Base-by-base conservation (phyloP, 2,329 filamentous ascomycete genomes). In the Cryphonectria nitschkei region DNA sequence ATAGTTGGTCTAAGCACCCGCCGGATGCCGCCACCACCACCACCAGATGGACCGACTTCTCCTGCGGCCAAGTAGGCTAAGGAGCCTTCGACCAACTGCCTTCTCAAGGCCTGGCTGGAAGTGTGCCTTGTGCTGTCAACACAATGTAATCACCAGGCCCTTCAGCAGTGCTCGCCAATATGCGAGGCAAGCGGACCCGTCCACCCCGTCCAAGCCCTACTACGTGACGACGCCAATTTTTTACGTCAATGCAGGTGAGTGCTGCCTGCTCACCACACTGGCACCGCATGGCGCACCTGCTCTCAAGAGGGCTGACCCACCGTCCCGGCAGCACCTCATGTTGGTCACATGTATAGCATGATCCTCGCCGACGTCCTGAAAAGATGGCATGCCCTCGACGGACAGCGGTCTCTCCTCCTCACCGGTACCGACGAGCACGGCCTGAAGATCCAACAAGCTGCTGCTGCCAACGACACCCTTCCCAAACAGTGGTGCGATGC, bases 381-480 rank as follows among this genome's bases (percentile, higher is more conserved):
- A 82, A 88, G 96, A 82, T 99, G 94, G 94, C 89, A 97, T 78
- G 84, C 89, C 43, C 86, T 99, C 67, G 89, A 91, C 72, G 93
- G 93, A 52, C 80, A 89, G 41, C 82, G 86, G 64, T 92, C 95
- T 3, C 86, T 93, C 74, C 84, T 99, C 19, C 91, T 92, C 76
- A 99, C 96, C 0, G 96, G 96, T 71, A 98, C 95, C 50, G 96
- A 99, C 80, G 96, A 99, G 81, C 95, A 99, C 84, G 96, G 96
- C 60, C 92, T 98, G 88, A 99, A 99, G 86, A 92, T 98, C 32
- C 96, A 99, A 80, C 92, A 91, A 80, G 95, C 95, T 0, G 93
- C 96, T 1, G 84, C 86, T 8, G 88, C 89, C 75, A 89, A 92
- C 19, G 89, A 89, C 4, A 86, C 92, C 67, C 86, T 90, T 0